Evolutionary conservation across 306 rosid genomes (phyloP).

Genomic region (Dicorynia guianensis): DNA sequence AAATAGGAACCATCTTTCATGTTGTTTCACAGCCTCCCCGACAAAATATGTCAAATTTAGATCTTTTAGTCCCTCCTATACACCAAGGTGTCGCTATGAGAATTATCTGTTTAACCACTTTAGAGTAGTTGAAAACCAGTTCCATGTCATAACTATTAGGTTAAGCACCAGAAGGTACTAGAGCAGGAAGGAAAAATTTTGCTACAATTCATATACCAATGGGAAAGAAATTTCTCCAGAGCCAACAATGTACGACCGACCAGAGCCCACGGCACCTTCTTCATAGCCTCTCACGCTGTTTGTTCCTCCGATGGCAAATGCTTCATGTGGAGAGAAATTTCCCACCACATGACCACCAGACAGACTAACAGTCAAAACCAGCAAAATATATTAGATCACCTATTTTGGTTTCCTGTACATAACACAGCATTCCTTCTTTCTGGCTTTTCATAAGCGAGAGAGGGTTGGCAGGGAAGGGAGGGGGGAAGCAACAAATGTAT

Average conservation of each 20-base stretch:
- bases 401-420: conserved; percentile 31
- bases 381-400: conserved; percentile 34
- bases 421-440: conserved; percentile 31
- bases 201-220: conserved; percentile 59
- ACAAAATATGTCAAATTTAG: not conserved
- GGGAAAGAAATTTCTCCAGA: conserved; percentile 98
- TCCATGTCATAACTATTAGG: conserved; percentile 21
- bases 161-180: conserved; percentile 19
- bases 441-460: not conserved
- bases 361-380: conserved; percentile 65
- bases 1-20: not conserved
- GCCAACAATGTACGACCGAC: conserved; percentile 88
- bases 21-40: not conserved
- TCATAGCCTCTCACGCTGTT: conserved; percentile 97
- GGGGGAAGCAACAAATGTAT: not conserved
- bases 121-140: not conserved
- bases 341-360: conserved; percentile 95
- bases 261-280: conserved; percentile 99
- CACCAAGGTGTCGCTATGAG: not conserved
- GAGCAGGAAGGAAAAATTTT: conserved; percentile 24
- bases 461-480: not conserved
- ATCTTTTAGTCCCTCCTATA: not conserved
- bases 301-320: conserved; percentile 96
- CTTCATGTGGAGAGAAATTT: conserved; percentile 92
- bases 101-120: not conserved